phyloP scores from a whole-genome alignment of 805 yeast genomes.

The Zygosaccharomyces siamensis region DNA sequence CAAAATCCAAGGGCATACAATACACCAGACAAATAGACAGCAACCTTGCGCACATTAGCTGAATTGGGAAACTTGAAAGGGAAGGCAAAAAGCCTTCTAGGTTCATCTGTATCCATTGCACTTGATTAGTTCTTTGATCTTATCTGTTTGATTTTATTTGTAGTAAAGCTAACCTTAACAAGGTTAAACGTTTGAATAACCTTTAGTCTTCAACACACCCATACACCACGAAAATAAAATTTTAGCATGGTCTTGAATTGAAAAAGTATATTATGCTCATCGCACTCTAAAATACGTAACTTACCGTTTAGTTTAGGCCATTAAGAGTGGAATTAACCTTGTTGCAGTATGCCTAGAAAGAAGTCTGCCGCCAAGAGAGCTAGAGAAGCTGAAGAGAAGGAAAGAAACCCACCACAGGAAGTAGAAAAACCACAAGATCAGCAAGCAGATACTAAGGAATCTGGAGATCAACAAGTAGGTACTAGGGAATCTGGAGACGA shows the following conservation, averaged over 20 bases:
- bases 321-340: neutral
- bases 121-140: neutral
- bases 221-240: neutral
- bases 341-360: constrained; percentile 69
- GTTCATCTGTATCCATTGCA: constrained; percentile 37
- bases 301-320: neutral
- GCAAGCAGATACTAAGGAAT: constrained; percentile 36
- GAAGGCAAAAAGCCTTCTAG: constrained; percentile 58
- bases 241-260: neutral
- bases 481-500: constrained; percentile 42
- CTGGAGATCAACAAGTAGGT: constrained; percentile 18
- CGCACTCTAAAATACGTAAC: neutral
- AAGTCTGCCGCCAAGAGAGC: constrained; percentile 78
- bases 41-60: constrained; percentile 60
- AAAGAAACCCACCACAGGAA: constrained; percentile 21
- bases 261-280: constrained; percentile 2
- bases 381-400: constrained; percentile 39
- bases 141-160: neutral
- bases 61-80: constrained; percentile 67
- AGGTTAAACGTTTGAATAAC: neutral
- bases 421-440: constrained; percentile 24
- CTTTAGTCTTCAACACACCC: constrained; percentile 5
- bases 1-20: constrained; percentile 84
- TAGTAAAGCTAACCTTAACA: neutral
- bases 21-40: constrained; percentile 74